Evolutionary conservation across 805 yeast species (phyloP), one percentile per base, ranked within the genome.

Genomic region (Spencermartinsiella europaea): DNA sequence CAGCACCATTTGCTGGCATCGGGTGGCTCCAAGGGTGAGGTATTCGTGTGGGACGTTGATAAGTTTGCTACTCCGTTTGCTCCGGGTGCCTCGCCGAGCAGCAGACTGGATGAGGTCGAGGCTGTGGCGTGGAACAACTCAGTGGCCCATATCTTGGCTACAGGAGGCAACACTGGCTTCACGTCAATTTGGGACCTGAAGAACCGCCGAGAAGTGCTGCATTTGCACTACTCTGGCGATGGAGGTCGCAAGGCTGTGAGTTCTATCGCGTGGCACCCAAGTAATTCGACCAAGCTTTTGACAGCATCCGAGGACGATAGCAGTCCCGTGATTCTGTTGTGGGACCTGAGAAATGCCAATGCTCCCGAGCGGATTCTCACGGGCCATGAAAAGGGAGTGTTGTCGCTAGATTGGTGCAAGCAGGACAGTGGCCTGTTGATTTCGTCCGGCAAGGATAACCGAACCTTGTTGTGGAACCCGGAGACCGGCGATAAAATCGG

Each of bases 151-250:
- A 90, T 93, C 55, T 79, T 93, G 65, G 98, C 98, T 16, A 75
- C 87, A 44, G 95, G 95, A 10, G 88, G 95, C 40, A 77, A 80
- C 57, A 77, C 87, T 14, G 95, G 95, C 14, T 85, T 79, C 63
- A 82, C 96, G 2, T 83, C 96, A 1, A 82, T 93, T 54, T 93
- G 97, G 97, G 98, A 93, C 67, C 72, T 90, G 54, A 85, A 85
- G 60, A 80, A 89, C 35, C 83, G 82, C 62, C 79, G 87, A 60
- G 97, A 91, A 67, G 95, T 91, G 20, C 70, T 93, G 51, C 96
- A 88, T 64, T 74, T 93, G 62, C 76, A 80, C 47, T 86, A 87
- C 65, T 71, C 81, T 19, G 57, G 63, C 17, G 64, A 72, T 3
- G 42, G 48, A 33, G 53, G 59, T 38, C 75, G 73, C 38, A 77